Evolutionary conservation across 805 yeast genomes (phyloP).

Genomic region (Hanseniaspora meyeri): DNA sequence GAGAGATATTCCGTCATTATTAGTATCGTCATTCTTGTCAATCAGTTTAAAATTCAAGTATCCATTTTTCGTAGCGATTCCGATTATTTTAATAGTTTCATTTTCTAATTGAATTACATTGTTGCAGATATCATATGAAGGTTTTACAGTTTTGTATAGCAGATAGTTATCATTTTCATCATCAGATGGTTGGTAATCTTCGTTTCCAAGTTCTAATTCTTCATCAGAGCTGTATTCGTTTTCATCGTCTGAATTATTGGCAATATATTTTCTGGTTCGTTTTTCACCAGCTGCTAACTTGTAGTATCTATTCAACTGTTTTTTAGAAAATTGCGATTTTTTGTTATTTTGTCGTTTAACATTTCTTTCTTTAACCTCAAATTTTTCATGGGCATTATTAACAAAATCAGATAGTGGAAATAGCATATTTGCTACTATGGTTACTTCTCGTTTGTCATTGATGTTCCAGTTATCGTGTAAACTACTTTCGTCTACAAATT

Average conservation of each 20-base stretch:
- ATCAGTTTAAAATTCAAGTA: slow-evolving; percentile 10
- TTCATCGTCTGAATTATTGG: neutral
- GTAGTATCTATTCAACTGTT: neutral
- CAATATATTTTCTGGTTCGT: neutral
- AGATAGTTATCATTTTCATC: slow-evolving; percentile 4
- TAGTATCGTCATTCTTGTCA: neutral
- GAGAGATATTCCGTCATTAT: slow-evolving; percentile 2
- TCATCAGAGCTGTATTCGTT: neutral
- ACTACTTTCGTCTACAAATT: neutral
- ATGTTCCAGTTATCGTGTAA: neutral
- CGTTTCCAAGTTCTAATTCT: neutral
- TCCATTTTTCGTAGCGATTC: slow-evolving; percentile 6
- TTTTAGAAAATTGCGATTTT: neutral
- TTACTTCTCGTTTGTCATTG: neutral
- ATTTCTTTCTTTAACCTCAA: neutral
- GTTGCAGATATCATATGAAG: neutral
- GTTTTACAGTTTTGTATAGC: neutral
- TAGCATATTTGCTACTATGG: neutral
- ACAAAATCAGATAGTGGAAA: slow-evolving; percentile 1
- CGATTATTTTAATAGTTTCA: neutral
- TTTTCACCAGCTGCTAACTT: slow-evolving; percentile 3
- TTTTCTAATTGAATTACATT: neutral
- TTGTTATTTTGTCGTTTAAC: neutral
- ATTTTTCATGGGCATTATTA: neutral
- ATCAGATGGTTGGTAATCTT: slow-evolving; percentile 1